Conservation (phyloP, 2,329 filamentous ascomycete species). For the Arachnomyces sp. region DNA sequence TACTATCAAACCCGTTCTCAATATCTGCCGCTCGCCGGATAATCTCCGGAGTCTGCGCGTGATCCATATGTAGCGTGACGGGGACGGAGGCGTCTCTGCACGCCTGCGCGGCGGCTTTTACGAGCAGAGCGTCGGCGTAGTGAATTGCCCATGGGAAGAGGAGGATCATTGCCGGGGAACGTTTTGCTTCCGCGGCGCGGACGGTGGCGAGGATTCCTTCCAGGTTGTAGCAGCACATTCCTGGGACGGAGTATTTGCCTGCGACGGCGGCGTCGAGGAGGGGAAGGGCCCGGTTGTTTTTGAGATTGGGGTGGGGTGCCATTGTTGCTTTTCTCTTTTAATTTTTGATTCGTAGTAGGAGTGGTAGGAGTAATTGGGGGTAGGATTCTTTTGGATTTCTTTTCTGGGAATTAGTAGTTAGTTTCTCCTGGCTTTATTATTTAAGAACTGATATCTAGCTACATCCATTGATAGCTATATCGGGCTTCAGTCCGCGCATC, state of each 20-base stretch:
- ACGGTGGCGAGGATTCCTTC: constrained; percentile 64
- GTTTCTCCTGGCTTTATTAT: no score
- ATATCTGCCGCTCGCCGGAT: constrained; percentile 55
- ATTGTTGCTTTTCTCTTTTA: constrained; percentile 9
- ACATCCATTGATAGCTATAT: no score
- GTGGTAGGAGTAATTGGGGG: background rate
- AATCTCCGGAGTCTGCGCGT: constrained; percentile 57
- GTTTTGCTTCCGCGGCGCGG: constrained; percentile 59
- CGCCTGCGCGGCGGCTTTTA: constrained; percentile 50
- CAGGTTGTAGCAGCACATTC: constrained; percentile 61
- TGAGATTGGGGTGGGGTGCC: constrained; percentile 33
- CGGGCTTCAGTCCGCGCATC: no score
- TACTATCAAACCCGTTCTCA: constrained; percentile 57
- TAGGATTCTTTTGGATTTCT: background rate
- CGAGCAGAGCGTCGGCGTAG: constrained; percentile 53
- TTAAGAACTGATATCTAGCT: no score
- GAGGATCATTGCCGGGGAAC: constrained; percentile 62
- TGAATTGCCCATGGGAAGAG: constrained; percentile 68
- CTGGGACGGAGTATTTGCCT: constrained; percentile 53
- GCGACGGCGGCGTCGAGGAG: constrained; percentile 53
- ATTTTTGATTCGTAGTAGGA: background rate
- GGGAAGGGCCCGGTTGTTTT: constrained; percentile 46
- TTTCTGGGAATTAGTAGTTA: no score
- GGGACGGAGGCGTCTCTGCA: constrained; percentile 52
- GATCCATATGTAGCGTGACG: constrained; percentile 58